Conservation (phyloP, 202 grass and related monocot species). For the Hordeum pubiflorum region DNA sequence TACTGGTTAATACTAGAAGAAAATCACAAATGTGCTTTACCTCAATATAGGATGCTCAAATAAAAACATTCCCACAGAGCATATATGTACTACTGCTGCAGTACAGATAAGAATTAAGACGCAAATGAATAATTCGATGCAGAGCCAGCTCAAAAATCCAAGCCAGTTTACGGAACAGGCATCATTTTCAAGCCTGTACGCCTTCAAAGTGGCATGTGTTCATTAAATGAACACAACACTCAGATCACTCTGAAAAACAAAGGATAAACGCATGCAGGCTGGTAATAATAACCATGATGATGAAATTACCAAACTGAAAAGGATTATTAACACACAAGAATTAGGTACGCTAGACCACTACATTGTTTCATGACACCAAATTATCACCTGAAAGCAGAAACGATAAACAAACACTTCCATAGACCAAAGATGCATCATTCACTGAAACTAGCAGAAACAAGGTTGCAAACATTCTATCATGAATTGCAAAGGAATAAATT, state of each 20-base stretch:
- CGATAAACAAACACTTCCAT: too few species aligned
- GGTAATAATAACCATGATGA: neutral
- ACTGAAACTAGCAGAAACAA: neutral
- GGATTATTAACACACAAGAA: too few species aligned
- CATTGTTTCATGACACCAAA: neutral
- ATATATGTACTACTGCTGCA: neutral
- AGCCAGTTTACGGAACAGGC: neutral
- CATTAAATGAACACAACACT: neutral
- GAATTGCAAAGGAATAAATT: neutral
- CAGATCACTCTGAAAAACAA: neutral
- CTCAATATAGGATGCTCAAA: neutral
- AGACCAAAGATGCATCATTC: neutral
- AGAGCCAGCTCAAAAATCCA: neutral
- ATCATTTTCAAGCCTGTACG: neutral
- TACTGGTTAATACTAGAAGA: neutral
- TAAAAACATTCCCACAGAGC: neutral
- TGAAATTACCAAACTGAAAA: too few species aligned
- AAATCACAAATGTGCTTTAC: neutral
- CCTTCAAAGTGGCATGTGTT: neutral
- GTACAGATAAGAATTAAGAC: neutral
- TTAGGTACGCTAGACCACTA: neutral
- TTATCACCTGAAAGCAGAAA: neutral
- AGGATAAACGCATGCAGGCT: neutral
- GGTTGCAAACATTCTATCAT: neutral
- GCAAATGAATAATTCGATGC: neutral